A percentile compares a stretch with the other conserved stretches of the same genome.
phyloP scores from a whole-genome alignment of 108 stramenopile species.

The Schizochytrium sp. region DNA sequence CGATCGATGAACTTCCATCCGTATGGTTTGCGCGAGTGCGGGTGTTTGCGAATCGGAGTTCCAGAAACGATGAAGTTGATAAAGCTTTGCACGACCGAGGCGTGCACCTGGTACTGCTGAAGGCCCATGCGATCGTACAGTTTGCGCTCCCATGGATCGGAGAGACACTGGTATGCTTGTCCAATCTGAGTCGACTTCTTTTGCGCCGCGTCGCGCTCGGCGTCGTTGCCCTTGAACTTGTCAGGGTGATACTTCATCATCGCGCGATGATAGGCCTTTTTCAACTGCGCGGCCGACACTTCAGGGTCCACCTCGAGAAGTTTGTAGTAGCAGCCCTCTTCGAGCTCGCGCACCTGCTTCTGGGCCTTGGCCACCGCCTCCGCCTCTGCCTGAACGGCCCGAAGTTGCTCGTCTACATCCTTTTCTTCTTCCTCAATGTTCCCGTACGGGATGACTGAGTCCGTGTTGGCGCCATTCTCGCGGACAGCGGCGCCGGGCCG shows the following conservation, averaged over 20 bases:
- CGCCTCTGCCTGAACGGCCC: not conserved
- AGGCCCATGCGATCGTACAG: not conserved
- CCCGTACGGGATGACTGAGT: not conserved
- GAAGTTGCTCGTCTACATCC: not conserved
- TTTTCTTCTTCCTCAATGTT: not conserved
- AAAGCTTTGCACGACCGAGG: not conserved
- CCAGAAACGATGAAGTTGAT: not conserved
- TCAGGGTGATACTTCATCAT: slow-evolving; percentile 45
- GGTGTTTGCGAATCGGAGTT: not conserved
- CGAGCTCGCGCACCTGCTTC: not conserved
- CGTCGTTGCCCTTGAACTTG: slow-evolving; percentile 29
- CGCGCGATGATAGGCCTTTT: slow-evolving; percentile 34
- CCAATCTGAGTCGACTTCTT: not conserved
- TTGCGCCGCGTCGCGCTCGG: not conserved
- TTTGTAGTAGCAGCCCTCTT: slow-evolving; percentile 3
- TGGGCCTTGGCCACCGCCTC: not conserved
- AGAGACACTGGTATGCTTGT: not conserved
- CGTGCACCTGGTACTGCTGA: not conserved
- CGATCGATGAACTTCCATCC: slow-evolving; percentile 13
- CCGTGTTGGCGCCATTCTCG: not conserved
- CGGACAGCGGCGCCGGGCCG: not conserved
- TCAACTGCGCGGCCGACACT: not conserved
- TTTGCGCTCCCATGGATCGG: not conserved
- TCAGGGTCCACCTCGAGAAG: not conserved
- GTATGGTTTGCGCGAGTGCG: not conserved